Evolutionary conservation across 257 asterid genomes (phyloP).

Genomic region (Solanum medicagineum): DNA sequence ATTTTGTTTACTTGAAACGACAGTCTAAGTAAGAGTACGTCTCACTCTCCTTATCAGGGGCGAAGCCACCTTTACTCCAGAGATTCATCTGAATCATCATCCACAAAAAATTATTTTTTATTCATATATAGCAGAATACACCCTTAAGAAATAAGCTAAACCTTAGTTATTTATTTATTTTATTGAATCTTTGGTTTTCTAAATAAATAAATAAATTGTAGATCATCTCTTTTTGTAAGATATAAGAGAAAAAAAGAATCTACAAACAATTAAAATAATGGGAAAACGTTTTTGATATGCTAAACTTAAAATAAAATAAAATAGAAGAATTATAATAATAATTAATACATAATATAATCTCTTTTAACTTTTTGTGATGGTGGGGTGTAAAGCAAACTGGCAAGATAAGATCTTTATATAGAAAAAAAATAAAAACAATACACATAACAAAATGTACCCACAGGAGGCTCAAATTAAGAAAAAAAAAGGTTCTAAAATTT

Average conservation of each 20-base stretch:
- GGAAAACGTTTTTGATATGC: not conserved
- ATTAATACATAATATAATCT: not conserved
- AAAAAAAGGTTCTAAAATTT: not conserved
- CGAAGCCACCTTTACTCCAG: too few relatives aligned
- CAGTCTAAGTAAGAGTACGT: too few relatives aligned
- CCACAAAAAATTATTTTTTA: too few relatives aligned
- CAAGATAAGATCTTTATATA: not conserved
- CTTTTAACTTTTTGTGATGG: not conserved
- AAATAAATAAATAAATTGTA: too few relatives aligned
- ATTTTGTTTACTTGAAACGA: not conserved
- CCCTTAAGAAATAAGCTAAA: too few relatives aligned
- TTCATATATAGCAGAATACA: too few relatives aligned
- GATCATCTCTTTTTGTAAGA: too few relatives aligned
- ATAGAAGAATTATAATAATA: not conserved
- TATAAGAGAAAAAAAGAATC: too few relatives aligned
- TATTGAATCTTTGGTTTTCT: too few relatives aligned
- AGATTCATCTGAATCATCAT: too few relatives aligned
- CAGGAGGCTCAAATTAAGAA: not conserved
- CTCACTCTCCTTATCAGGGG: too few relatives aligned
- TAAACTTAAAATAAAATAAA: not conserved
- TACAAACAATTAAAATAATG: not conserved
- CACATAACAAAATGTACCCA: not conserved
- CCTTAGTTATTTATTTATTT: too few relatives aligned
- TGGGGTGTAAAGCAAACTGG: not conserved
- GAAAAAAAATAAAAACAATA: not conserved